phyloP scores from a whole-genome alignment of 768 basidiomycete species.

The Candolleomyces efflorescens region DNA sequence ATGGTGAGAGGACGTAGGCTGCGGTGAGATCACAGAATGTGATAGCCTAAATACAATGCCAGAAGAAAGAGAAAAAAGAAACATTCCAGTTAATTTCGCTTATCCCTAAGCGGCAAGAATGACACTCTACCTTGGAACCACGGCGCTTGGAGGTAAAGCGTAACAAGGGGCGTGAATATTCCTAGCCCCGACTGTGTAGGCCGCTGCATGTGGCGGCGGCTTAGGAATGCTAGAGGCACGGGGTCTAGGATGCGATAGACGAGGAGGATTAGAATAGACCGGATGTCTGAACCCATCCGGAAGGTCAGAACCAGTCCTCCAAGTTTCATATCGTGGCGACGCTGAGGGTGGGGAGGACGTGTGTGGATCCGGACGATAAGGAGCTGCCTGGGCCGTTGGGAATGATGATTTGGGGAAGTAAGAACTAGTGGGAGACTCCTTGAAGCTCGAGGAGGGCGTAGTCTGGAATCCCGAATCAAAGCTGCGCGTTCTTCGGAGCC shows the following conservation, averaged over 20 bases:
- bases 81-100: background rate
- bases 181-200: background rate
- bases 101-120: background rate
- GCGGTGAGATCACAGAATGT: constrained; percentile 9
- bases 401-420: background rate
- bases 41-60: background rate
- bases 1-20: background rate
- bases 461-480: constrained; percentile 2
- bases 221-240: constrained; percentile 1
- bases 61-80: background rate
- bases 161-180: background rate
- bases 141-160: background rate
- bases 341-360: constrained; percentile 3
- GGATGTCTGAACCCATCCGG: constrained; percentile 7
- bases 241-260: background rate
- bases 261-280: constrained; percentile 3
- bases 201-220: constrained; percentile 1
- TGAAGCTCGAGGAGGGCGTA: constrained; percentile 10
- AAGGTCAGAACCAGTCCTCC: constrained; percentile 10
- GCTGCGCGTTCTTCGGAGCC: constrained; percentile 1
- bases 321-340: constrained; percentile 2
- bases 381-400: background rate
- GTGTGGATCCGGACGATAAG: constrained; percentile 5
- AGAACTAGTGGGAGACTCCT: constrained; percentile 7
- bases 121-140: background rate